Conservation (phyloP, 148 eudicot species). For the Silene latifolia region DNA sequence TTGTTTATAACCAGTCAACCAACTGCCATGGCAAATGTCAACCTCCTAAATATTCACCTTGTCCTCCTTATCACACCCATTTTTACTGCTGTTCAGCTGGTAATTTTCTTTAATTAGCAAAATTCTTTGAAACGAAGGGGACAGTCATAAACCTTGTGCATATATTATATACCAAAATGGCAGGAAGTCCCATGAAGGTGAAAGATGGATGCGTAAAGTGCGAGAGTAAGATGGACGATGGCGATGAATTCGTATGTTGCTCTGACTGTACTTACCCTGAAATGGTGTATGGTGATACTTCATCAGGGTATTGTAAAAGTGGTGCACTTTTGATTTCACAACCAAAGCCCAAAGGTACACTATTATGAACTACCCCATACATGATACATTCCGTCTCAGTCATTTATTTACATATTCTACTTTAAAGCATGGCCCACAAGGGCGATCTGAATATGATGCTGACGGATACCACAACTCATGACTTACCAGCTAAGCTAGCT, state of each 20-base stretch:
- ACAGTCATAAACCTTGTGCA: neutral
- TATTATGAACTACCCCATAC: neutral
- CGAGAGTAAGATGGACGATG: constrained; percentile 31
- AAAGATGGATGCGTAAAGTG: constrained; percentile 35
- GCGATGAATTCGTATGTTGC: constrained; percentile 32
- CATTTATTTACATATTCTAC: neutral
- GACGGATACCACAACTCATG: too few species aligned
- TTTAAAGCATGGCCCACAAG: too few species aligned
- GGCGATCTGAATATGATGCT: too few species aligned
- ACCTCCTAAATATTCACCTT: constrained; percentile 22
- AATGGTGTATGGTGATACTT: constrained; percentile 26
- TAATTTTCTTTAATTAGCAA: neutral
- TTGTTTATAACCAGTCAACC: constrained; percentile 34
- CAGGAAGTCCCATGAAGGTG: constrained; percentile 34
- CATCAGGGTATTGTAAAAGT: constrained; percentile 30
- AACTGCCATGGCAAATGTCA: constrained; percentile 28
- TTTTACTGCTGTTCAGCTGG: constrained; percentile 29
- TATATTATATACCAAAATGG: neutral
- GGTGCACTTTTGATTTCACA: constrained; percentile 34
- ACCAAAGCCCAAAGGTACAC: constrained; percentile 34
- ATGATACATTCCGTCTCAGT: neutral
- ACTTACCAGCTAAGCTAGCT: too few species aligned
- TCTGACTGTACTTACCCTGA: constrained; percentile 32
- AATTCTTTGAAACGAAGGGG: too few species aligned
- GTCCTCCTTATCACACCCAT: constrained; percentile 30